These are phyloP conservation scores for Novymonas esmeraldas DNA, from an alignment of 208 protist species.

Conservation along the genomic window DNA sequence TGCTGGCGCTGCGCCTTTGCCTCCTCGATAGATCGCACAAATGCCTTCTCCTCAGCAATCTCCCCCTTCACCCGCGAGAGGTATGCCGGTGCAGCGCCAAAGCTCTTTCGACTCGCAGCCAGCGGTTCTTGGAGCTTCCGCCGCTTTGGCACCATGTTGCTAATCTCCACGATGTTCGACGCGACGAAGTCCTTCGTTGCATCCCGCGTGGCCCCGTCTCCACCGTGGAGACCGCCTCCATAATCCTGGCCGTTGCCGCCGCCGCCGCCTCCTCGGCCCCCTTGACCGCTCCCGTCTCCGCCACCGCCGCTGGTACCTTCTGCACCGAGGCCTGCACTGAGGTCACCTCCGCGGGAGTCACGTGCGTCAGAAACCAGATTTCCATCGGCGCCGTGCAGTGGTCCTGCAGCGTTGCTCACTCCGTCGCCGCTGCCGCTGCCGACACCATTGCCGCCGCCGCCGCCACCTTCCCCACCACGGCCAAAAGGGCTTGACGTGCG, in stretches of 20 bases:
- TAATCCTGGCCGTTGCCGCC: neutral
- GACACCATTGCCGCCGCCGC: neutral
- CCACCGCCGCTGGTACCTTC: neutral
- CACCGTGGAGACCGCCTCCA: neutral
- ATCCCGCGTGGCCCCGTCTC: slow-evolving; percentile 1
- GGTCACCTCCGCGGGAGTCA: neutral
- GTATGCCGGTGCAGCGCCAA: slow-evolving; percentile 88
- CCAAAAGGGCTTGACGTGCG: slow-evolving; percentile 9
- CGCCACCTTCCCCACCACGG: neutral
- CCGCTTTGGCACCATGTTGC: slow-evolving; percentile 87
- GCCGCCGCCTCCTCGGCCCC: neutral
- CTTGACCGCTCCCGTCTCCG: neutral
- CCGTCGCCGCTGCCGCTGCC: no score
- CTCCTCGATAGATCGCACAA: slow-evolving; percentile 71
- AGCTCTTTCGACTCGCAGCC: slow-evolving; percentile 75
- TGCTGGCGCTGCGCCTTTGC: slow-evolving; percentile 43
- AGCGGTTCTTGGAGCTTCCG: slow-evolving; percentile 60
- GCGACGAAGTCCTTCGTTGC: slow-evolving; percentile 88
- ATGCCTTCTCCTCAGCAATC: slow-evolving; percentile 81
- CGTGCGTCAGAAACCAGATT: neutral
- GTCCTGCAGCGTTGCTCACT: neutral
- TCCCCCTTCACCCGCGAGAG: slow-evolving; percentile 88
- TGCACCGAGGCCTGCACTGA: no score
- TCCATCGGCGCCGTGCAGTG: neutral
- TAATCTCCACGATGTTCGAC: slow-evolving; percentile 93